Base-by-base conservation (phyloP, 2,329 filamentous ascomycete species). In the Chaetomium olivaceum region DNA sequence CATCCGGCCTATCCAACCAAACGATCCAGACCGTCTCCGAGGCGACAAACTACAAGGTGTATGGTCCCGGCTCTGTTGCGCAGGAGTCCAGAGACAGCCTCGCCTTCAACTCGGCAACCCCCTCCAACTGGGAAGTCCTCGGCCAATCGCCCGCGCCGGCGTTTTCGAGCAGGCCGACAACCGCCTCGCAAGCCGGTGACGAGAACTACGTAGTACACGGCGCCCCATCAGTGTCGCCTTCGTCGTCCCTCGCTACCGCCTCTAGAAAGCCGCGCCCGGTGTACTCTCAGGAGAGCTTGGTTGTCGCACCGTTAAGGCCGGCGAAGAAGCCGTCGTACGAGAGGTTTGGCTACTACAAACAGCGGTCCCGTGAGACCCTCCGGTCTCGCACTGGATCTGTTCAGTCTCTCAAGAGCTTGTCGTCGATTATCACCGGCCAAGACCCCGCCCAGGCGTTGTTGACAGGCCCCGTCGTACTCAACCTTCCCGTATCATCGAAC, bases 201-300 rank as follows among this genome's bases (percentile, higher is more conserved):
- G 76, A 77, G 61, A 88, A 88, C 70, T 88, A 85, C 75, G 75
- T 86, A 19, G 71, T 87, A 21, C 80, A 85, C 74, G 80, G 80
- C 59, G 78, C 80, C 25, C 73, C 76, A 3, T 81, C 80, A 4
- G 70, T 75, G 23, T 79, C 80, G 39, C 76, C 79, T 11, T 78
- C 81, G 7, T 69, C 69, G 29, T 80, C 78, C 12, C 70, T 75
- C 31, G 73, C 70, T 29, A 77, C 79, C 46, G 71, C 77, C 62
- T 67, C 73, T 7, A 76, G 70, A 25, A 72, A 73, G 39, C 68
- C 77, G 1, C 78, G 78, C 6, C 76, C 77, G 23, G 80, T 81
- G 63, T 88, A 84, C 72, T 89, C 87, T 0, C 85, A 85, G 68
- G 87, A 89, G 71, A 89, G 86, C 68, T 77, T 89, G 33, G 72